These are phyloP conservation scores for Dispira simplex DNA, from an alignment of 192 early-diverging fungal genomes.

Conservation along the genomic window DNA sequence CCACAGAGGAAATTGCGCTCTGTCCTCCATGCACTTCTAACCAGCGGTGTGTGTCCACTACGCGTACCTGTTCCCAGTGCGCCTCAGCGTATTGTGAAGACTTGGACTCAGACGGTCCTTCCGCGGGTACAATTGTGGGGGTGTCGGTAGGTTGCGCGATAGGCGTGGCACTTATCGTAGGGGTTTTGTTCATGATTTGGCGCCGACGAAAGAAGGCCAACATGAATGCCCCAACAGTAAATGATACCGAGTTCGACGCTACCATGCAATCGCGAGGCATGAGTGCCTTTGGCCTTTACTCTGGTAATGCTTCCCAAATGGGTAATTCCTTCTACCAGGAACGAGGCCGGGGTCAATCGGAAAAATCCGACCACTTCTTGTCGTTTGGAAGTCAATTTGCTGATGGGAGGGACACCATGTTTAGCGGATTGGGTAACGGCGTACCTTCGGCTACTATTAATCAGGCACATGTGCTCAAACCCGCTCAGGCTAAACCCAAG, in stretches of 20 bases:
- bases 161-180: background rate
- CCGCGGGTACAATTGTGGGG: background rate
- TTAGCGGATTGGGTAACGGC: background rate
- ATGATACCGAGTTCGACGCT: background rate
- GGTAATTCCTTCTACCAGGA: background rate
- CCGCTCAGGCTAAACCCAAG: slow-evolving; percentile 8
- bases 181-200: background rate
- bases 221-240: background rate
- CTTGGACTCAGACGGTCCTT: background rate
- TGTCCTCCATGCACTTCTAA: background rate
- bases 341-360: background rate
- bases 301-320: background rate
- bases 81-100: background rate
- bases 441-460: background rate
- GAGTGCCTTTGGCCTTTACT: background rate
- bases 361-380: background rate
- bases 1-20: background rate
- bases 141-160: background rate
- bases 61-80: background rate
- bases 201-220: background rate
- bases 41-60: background rate
- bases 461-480: background rate
- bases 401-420: background rate
- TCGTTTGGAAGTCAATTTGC: background rate
- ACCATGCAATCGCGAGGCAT: background rate